Percentiles rank a stretch among this genome's conserved stretches.
Conservation (phyloP, 495 filamentous ascomycete genomes). For the Evernia prunastri region DNA sequence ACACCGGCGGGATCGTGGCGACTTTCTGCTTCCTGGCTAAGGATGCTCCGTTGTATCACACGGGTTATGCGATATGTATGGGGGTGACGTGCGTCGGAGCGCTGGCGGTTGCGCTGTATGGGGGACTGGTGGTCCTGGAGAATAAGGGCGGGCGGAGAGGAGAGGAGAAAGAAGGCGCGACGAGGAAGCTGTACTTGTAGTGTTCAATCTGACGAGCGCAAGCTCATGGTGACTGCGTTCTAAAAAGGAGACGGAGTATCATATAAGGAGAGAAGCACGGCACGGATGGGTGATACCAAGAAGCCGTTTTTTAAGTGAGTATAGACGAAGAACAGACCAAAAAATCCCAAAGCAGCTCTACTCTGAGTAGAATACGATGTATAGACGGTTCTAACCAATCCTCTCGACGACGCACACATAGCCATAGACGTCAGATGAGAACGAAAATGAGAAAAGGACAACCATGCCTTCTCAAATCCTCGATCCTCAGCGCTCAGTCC, state of each 20-base stretch:
- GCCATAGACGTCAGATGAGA: too few species aligned
- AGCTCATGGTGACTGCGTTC: slow-evolving; percentile 67
- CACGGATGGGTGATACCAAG: slow-evolving; percentile 54
- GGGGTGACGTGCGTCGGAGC: slow-evolving; percentile 19
- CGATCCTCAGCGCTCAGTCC: too few species aligned
- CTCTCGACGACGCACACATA: too few species aligned
- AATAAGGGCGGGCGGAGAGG: background rate
- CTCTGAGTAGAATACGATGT: too few species aligned
- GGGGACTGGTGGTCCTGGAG: slow-evolving; percentile 29
- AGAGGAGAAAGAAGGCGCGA: background rate
- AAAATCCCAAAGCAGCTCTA: too few species aligned
- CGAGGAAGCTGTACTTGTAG: background rate
- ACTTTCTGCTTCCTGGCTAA: slow-evolving; percentile 33
- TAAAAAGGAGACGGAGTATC: slow-evolving; percentile 47
- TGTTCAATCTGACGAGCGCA: background rate
- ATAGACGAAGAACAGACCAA: too few species aligned
- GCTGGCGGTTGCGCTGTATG: slow-evolving; percentile 20
- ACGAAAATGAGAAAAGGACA: too few species aligned
- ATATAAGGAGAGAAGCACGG: slow-evolving; percentile 40
- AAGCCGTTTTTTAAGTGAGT: too few species aligned
- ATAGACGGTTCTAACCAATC: too few species aligned
- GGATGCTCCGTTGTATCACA: slow-evolving; percentile 34
- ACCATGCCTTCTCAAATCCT: too few species aligned
- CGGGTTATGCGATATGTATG: slow-evolving; percentile 33
- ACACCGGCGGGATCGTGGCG: slow-evolving; percentile 38